Evolutionary conservation across 2,329 filamentous ascomycete genomes (phyloP).

Genomic region (Paecilomyces dactylethromorphus): DNA sequence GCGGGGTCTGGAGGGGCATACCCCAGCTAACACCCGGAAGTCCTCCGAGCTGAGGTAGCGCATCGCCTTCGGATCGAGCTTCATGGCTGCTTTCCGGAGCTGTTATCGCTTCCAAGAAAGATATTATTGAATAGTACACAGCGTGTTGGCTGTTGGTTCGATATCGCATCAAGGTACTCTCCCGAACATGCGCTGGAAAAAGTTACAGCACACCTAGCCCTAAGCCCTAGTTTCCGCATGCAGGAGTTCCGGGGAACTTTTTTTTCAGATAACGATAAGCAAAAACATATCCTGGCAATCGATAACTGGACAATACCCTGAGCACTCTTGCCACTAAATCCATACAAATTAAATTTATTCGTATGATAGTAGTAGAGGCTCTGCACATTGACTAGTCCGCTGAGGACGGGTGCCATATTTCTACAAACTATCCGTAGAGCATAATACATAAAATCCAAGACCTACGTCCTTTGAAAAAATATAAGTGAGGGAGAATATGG

Average conservation of each 20-base stretch:
- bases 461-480: conserved; percentile 7
- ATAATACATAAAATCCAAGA: conserved; percentile 4
- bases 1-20: conserved; percentile 42
- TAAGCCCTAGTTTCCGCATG: conserved; percentile 31
- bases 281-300: neutral
- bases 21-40: conserved; percentile 89
- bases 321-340: neutral
- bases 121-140: neutral
- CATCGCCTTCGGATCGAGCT: conserved; percentile 87
- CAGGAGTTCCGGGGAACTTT: neutral
- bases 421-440: conserved; percentile 3
- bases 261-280: neutral
- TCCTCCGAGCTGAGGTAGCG: conserved; percentile 89
- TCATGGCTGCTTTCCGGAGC: conserved; percentile 56
- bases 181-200: conserved; percentile 20
- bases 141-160: neutral
- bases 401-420: neutral
- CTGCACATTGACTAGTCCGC: neutral
- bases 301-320: neutral
- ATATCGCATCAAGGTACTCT: conserved; percentile 1
- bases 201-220: conserved; percentile 25
- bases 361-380: neutral
- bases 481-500: conserved; percentile 10
- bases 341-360: neutral
- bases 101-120: neutral